Evolutionary conservation across 139 green algal genomes (phyloP), one percentile per base, ranked within the genome.

Genomic region (Nannochloris sp.): DNA sequence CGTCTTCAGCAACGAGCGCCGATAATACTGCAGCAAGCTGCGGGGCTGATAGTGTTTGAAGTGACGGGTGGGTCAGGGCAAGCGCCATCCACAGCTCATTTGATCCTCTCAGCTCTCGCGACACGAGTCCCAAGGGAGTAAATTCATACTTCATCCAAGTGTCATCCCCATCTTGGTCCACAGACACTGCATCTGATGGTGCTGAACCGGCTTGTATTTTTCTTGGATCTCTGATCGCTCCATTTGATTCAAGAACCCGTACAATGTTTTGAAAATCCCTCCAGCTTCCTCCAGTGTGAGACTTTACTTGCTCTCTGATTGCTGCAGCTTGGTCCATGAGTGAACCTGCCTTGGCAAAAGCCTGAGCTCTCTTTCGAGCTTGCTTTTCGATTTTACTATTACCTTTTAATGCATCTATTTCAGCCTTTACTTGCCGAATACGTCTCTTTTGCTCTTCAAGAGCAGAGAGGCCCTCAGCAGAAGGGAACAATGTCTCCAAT

Each of bases 51-150:
- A 92, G 66, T 6, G 57, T 40, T 53, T 84, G 66, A 4, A 87
- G 60, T 1, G 53, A 72, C 2, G 73, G 63, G 57, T 89, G 74
- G 9, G 78, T 88, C 18, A 95, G 73, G 21, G 78, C 84, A 48
- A 83, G 66, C 15, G 87, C 88, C 71, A 96, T 77, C 89, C 89
- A 96, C 50, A 96, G 78, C 77, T 96, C 85, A 61, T 96, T 95
- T 25, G 79, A 73, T 25, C 82, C 77, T 61, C 80, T 76, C 15
- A 94, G 66, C 67, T 85, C 71, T 9, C 88, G 70, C 0, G 83
- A 78, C 10, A 88, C 79, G 25, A 85, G 60, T 0, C 86, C 87
- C 58, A 93, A 75, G 2, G 87, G 70, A 25, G 56, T 15, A 16
- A 79, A 78, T 4, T 67, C 55, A 16, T n/a, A 31, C 18, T 21